Evolutionary conservation across 805 yeast species (phyloP).

Genomic region (Wickerhamomyces bovis): DNA sequence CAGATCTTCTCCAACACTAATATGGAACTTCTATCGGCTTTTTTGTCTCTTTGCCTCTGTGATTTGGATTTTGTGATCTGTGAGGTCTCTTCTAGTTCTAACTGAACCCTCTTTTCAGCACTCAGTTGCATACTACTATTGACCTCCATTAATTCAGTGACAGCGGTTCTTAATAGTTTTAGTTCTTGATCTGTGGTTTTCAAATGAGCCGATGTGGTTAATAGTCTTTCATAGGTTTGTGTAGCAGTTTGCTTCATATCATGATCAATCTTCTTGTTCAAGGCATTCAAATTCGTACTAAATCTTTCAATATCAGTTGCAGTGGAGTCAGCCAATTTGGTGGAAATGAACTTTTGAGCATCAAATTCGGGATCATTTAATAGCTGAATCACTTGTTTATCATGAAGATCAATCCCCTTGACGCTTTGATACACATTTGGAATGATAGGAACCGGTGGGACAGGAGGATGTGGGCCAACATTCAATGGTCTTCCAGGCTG

Average conservation of each 20-base stretch:
- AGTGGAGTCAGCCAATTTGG: slow-evolving; percentile 54
- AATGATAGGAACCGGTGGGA: slow-evolving; percentile 4
- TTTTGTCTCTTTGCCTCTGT: slow-evolving; percentile 6
- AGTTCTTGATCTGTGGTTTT: slow-evolving; percentile 60
- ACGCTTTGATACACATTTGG: slow-evolving; percentile 4
- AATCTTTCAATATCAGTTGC: slow-evolving; percentile 70
- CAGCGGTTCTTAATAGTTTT: slow-evolving; percentile 50
- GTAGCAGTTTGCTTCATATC: slow-evolving; percentile 56
- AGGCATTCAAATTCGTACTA: slow-evolving; percentile 44
- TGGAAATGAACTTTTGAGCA: slow-evolving; percentile 41
- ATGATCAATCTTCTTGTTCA: slow-evolving; percentile 43
- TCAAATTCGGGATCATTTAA: slow-evolving; percentile 38
- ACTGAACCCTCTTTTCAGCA: slow-evolving; percentile 50
- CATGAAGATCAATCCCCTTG: slow-evolving; percentile 14
- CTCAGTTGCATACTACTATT: slow-evolving; percentile 52
- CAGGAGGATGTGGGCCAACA: background rate
- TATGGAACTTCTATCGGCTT: slow-evolving; percentile 61
- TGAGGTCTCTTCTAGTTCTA: slow-evolving; percentile 31
- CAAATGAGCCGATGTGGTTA: slow-evolving; percentile 55
- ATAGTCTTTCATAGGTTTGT: slow-evolving; percentile 56
- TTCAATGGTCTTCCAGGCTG: background rate
- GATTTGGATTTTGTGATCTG: slow-evolving; percentile 13
- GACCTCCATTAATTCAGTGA: slow-evolving; percentile 55
- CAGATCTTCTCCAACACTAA: slow-evolving; percentile 73
- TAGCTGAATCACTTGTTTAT: slow-evolving; percentile 25